Base-by-base conservation (phyloP, 306 rosid species). In the Sicyos baderoa region DNA sequence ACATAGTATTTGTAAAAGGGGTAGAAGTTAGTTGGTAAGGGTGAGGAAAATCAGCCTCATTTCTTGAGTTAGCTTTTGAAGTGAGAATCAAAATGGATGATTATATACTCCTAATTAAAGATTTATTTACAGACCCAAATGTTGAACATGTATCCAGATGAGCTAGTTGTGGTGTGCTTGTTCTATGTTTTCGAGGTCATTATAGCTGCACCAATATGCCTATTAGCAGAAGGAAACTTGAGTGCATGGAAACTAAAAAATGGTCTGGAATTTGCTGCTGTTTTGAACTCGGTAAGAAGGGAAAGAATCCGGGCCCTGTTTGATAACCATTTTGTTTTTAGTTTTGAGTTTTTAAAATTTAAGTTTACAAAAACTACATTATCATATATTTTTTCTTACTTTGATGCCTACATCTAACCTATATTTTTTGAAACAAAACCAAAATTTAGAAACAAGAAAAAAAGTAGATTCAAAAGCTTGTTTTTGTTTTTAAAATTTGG, bases 81-180 rank as follows among this genome's bases (percentile, higher is more conserved):
- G 13, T 17, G 23, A 18, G 25, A 9, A 23, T 54, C 58, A 54
- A 54, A 61, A 61, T 61, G 68, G 27, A 35, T 9, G 18, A n/a
- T 61, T 18, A 37, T 9, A 37, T 9, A 37, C 48, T 59, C 1
- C n/a, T n/a, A n/a, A 35, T 3, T 3, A 14, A 23, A 49, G 40
- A 14, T 44, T 23, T 47, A 69, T 27, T 52, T 32, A 52, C 77
- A 76, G 78, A 62, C 78, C 9, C 76, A 80, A 21, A 52, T 70
- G 27, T 22, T 80, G 64, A 73, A 56, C 42, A 23, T 70, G 9
- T 79, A 79, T 64, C 83, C 83, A 45, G 70, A 64, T n/a, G 75
- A 67, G 54, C 52, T 63, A 7, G 54, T 12, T 29, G 75, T 79
- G 81, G 69, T 71, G 42, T 55, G 72, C 52, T 35, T 80, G 23